phyloP scores from a whole-genome alignment of 305 asterid genomes.

The Lippia alba region DNA sequence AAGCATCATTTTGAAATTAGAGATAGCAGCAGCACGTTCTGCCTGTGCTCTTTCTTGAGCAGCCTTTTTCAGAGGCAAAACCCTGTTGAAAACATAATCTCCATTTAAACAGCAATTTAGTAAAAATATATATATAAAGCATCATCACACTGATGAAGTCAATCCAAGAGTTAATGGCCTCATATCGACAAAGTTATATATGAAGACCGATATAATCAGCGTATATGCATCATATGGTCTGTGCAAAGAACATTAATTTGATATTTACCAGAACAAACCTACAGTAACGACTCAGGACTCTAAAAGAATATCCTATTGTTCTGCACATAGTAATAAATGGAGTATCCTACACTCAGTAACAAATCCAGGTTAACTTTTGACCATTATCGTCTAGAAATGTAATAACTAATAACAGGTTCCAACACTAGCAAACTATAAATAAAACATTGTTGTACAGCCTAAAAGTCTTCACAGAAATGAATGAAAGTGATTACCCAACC shows the following conservation, averaged over 20 bases:
- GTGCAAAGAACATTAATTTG: neutral
- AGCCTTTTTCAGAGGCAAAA: constrained; percentile 69
- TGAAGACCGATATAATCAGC: constrained; percentile 6
- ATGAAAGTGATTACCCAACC: constrained; percentile 1
- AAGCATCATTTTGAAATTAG: constrained; percentile 85
- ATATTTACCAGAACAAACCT: neutral
- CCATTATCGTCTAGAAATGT: neutral
- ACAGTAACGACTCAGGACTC: constrained; percentile 9
- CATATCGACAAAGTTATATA: constrained; percentile 1
- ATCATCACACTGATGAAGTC: constrained; percentile 20
- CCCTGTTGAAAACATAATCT: constrained; percentile 53
- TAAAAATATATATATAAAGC: constrained; percentile 18
- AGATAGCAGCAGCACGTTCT: constrained; percentile 68
- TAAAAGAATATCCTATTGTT: constrained; percentile 13
- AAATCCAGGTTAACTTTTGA: constrained; percentile 4
- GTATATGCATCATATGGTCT: constrained; percentile 1
- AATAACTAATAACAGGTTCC: neutral
- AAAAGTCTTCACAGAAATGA: neutral
- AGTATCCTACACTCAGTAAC: constrained; percentile 14
- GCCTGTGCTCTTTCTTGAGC: constrained; percentile 86
- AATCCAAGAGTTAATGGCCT: constrained; percentile 24
- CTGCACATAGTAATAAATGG: constrained; percentile 2
- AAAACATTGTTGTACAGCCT: constrained; percentile 12
- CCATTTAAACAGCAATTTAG: constrained; percentile 28
- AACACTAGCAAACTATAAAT: constrained; percentile 7